Conservation (phyloP, 2,329 filamentous ascomycete species). For the Talaromyces piceae region DNA sequence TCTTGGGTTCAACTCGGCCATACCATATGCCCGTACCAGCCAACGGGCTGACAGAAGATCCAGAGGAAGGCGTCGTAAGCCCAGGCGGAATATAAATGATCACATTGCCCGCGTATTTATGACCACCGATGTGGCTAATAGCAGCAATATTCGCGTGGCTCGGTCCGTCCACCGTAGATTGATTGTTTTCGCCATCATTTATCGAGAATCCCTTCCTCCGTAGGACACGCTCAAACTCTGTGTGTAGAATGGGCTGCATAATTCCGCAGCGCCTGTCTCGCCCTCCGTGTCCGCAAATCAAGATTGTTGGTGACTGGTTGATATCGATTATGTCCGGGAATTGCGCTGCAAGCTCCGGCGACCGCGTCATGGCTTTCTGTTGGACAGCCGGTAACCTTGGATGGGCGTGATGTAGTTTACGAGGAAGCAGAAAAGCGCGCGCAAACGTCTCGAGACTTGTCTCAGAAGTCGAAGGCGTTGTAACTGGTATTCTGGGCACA, state of each 20-base stretch:
- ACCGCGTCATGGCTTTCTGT: slow-evolving; percentile 30
- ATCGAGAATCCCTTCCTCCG: slow-evolving; percentile 23
- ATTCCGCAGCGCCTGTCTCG: slow-evolving; percentile 77
- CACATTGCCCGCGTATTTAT: slow-evolving; percentile 92
- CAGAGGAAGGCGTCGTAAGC: slow-evolving; percentile 16
- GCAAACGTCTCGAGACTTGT: slow-evolving; percentile 38
- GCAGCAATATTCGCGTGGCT: slow-evolving; percentile 33
- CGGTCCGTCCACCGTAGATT: slow-evolving; percentile 19
- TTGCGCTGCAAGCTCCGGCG: slow-evolving; percentile 40
- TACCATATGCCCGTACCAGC: slow-evolving; percentile 64
- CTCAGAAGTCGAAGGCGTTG: slow-evolving; percentile 24
- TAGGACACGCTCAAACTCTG: slow-evolving; percentile 55
- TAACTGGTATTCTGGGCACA: slow-evolving; percentile 60
- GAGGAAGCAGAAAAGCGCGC: slow-evolving; percentile 34
- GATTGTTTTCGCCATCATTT: slow-evolving; percentile 9
- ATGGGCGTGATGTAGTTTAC: slow-evolving; percentile 26
- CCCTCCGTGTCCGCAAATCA: slow-evolving; percentile 82
- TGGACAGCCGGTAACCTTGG: slow-evolving; percentile 21
- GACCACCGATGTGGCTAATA: slow-evolving; percentile 82
- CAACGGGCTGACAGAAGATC: slow-evolving; percentile 19
- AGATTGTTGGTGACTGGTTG: slow-evolving; percentile 49
- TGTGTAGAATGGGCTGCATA: slow-evolving; percentile 64
- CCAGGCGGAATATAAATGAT: slow-evolving; percentile 62
- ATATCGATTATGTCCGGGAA: slow-evolving; percentile 60
- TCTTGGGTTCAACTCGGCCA: slow-evolving; percentile 70